Evolutionary conservation across 2,329 filamentous ascomycete genomes (phyloP).

Genomic region (Claviceps quebecensis): DNA sequence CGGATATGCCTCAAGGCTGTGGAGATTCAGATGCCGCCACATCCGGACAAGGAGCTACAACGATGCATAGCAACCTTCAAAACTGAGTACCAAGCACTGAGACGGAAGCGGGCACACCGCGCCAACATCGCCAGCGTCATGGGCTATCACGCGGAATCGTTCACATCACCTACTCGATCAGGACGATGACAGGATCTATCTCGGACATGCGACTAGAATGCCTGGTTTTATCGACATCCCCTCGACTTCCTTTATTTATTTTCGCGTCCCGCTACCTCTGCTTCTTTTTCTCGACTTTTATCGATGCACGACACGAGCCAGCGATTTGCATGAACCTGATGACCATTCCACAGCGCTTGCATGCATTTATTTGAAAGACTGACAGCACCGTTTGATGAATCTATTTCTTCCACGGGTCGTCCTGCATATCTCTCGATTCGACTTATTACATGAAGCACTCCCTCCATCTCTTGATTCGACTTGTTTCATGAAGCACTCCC

Average conservation of each 20-base stretch:
- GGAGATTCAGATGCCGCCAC: slow-evolving; percentile 41
- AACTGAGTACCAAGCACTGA: slow-evolving; percentile 38
- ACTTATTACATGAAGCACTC: too few relatives aligned
- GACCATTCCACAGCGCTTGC: neutral
- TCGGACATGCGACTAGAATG: neutral
- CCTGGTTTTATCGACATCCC: neutral
- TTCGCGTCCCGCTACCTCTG: neutral
- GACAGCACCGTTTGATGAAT: neutral
- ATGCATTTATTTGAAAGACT: neutral
- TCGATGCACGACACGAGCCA: slow-evolving; percentile 2
- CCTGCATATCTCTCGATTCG: neutral
- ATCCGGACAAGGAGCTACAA: slow-evolving; percentile 40
- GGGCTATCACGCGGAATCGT: slow-evolving; percentile 14
- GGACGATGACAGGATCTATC: neutral
- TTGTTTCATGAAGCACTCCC: too few relatives aligned
- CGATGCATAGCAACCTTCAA: slow-evolving; percentile 49
- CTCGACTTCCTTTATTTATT: neutral
- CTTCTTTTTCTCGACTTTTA: neutral
- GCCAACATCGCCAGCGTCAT: slow-evolving; percentile 16
- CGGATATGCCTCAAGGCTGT: slow-evolving; percentile 49
- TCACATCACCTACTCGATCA: slow-evolving; percentile 10
- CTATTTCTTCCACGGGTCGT: neutral
- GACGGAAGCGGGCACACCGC: slow-evolving; percentile 28
- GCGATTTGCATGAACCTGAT: slow-evolving; percentile 4
- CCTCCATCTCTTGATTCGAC: too few relatives aligned